phyloP scores from a whole-genome alignment of 2,329 filamentous ascomycete genomes.

The Diaporthe sp. region DNA sequence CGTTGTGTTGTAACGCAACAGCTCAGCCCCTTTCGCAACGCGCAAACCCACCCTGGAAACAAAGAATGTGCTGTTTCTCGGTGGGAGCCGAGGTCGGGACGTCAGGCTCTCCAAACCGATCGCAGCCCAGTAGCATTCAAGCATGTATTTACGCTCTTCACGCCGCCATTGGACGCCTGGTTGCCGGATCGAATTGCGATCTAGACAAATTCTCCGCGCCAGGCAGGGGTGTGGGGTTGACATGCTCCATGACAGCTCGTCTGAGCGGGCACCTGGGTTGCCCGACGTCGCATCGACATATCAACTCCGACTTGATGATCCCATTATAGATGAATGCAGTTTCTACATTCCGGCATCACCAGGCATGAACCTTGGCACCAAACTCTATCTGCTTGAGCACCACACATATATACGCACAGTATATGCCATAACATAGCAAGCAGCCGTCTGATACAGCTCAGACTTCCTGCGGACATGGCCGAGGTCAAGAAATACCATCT shows the following conservation, averaged over 20 bases:
- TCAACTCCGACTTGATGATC: not conserved
- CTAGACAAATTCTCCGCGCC: conserved; percentile 1
- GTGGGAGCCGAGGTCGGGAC: not conserved
- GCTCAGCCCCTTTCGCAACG: conserved; percentile 7
- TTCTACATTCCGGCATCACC: not conserved
- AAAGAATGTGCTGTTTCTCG: not conserved
- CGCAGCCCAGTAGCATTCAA: not conserved
- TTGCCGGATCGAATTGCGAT: conserved; percentile 2
- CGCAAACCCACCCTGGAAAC: not conserved
- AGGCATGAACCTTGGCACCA: not conserved
- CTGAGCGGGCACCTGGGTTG: not conserved
- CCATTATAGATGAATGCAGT: not conserved
- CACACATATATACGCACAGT: not conserved
- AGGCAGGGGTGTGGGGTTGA: conserved; percentile 20
- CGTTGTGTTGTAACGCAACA: not conserved
- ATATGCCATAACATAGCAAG: not conserved
- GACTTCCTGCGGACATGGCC: conserved; percentile 39
- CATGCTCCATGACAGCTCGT: not conserved
- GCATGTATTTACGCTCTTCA: not conserved
- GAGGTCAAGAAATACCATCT: conserved; percentile 52
- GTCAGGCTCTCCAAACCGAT: not conserved
- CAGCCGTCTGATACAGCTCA: not conserved
- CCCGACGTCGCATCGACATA: conserved; percentile 15
- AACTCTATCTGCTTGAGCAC: not conserved
- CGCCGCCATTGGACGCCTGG: not conserved